Base-by-base conservation (phyloP, 257 asterid genomes). In the Verbascum thapsus region DNA sequence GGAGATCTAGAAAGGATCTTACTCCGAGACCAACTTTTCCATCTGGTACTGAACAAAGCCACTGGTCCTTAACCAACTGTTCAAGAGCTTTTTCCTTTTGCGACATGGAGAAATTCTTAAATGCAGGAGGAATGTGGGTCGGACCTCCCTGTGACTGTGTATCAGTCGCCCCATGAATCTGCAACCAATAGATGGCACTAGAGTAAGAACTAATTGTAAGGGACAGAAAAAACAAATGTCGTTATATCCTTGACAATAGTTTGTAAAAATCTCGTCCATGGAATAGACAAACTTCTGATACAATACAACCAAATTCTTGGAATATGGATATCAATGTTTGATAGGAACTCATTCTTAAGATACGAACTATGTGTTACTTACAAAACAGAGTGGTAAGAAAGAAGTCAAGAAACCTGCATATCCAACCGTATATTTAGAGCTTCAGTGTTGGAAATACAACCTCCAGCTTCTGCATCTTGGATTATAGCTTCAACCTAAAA, bases 1-100 rank as follows among this genome's bases (percentile, higher is more conserved):
- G 88, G 30, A 89, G 89, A 74, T 92, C 99, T 55, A 92, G 84
- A 72, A 92, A 89, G 47, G 99, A 87, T 83, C 96, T 81, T 30
- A 85, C 76, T 45, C 97, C 96, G 41, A 92, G 79, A 59, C 97
- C 96, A 69, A 92, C 67, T 67, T 74, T 80, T 58, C 86, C 88
- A 64, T 80, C 87, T 49, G 86, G 64, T 56, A 69, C 59, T 6
- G 79, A 69, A 75, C 85, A 83, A 41, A 92, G 96, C 99, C 99
- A 92, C 53, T 73, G 77, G 78, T 89, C 99, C 66, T 67, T 77
- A 15, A 78, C 74, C 64, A 92, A 66, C 64, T 83, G 96, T 62
- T 83, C 90, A 8, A 92, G 81, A 22, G 95, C 73, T 67, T 79
- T 87, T 63, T 92, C 95, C 87, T 92, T 92, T 43, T 80, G 95